These are phyloP conservation scores for Aspergillus pseudoviridinutans DNA, from an alignment of 2,329 filamentous ascomycete species.

Conservation along the genomic window DNA sequence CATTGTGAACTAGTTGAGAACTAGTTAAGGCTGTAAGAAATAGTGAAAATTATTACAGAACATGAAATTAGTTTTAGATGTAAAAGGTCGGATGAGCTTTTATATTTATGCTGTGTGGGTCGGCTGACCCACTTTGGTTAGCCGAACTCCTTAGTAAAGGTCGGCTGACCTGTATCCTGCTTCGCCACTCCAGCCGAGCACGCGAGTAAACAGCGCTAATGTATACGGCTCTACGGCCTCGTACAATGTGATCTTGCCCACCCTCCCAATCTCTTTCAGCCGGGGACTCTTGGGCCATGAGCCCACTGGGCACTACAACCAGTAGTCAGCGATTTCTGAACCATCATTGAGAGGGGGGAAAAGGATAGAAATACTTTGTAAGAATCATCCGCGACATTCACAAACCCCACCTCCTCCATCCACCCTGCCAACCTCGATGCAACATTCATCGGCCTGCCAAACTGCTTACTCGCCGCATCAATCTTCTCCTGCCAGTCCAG, in stretches of 20 bases:
- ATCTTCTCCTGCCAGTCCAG: constrained; percentile 29
- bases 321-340: constrained; percentile 5
- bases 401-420: constrained; percentile 31
- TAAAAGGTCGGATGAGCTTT: too few relatives aligned
- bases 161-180: constrained; percentile 9
- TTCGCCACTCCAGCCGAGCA: constrained; percentile 30
- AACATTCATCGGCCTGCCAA: constrained; percentile 35
- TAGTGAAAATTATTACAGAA: too few relatives aligned
- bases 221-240: constrained; percentile 37
- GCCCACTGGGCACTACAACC: constrained; percentile 28
- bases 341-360: background rate
- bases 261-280: constrained; percentile 33
- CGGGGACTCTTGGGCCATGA: constrained; percentile 32
- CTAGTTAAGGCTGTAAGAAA: too few relatives aligned
- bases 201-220: constrained; percentile 36
- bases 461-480: constrained; percentile 26
- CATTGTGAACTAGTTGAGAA: too few relatives aligned
- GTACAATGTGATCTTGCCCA: constrained; percentile 26
- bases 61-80: too few relatives aligned
- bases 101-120: too few relatives aligned
- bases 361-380: constrained; percentile 26
- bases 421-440: constrained; percentile 25
- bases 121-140: too few relatives aligned
- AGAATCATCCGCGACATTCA: constrained; percentile 30
- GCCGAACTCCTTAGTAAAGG: too few relatives aligned